Evolutionary conservation across 1,139 yeast genomes (phyloP).

Genomic region (Sugiyamaella pinicola): DNA sequence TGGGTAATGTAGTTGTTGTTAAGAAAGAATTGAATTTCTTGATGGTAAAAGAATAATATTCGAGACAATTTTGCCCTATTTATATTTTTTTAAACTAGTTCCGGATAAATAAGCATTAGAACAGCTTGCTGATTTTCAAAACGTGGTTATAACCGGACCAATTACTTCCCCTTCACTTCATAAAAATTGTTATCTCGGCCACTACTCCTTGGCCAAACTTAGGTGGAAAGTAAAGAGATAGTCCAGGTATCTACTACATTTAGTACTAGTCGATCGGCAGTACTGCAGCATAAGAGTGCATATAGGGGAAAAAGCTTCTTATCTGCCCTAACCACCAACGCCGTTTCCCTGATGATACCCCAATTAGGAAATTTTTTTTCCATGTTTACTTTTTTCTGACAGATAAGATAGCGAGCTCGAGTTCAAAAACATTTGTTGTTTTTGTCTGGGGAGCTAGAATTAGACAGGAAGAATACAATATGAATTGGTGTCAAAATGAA

Average conservation of each 20-base stretch:
- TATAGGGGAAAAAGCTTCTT: constrained; percentile 1
- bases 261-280: not conserved
- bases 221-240: not conserved
- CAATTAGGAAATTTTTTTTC: constrained; percentile 12
- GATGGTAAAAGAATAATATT: not conserved
- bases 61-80: not conserved
- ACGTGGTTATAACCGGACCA: not conserved
- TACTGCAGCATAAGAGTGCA: constrained; percentile 5
- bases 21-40: not conserved
- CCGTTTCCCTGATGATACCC: constrained; percentile 8
- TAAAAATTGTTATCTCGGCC: not conserved
- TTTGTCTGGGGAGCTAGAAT: not conserved
- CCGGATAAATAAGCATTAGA: not conserved
- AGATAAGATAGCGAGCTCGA: not conserved
- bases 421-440: not conserved
- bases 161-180: not conserved
- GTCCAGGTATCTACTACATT: not conserved
- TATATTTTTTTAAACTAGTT: constrained; percentile 4
- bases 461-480: not conserved
- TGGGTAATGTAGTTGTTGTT: not conserved
- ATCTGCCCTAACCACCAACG: not conserved
- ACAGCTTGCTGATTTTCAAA: not conserved
- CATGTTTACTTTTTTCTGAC: constrained; percentile 7
- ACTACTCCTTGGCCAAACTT: not conserved
- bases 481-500: not conserved